These are phyloP conservation scores for Pyricularia sp. DNA, from an alignment of 2,329 filamentous ascomycete genomes.

Conservation along the genomic window DNA sequence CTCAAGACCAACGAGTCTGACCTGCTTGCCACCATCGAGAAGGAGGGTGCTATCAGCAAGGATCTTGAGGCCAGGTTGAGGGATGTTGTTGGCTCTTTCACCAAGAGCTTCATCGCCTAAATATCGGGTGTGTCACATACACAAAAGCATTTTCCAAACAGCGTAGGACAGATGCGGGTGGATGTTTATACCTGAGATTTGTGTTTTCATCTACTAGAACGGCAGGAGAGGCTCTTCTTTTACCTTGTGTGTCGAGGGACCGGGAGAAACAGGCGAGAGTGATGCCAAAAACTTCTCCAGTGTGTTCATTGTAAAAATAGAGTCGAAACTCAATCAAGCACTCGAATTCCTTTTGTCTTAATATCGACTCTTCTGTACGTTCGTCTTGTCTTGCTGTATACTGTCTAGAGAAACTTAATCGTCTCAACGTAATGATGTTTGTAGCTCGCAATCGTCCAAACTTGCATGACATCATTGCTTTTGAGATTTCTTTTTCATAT, in stretches of 20 bases:
- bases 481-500: no score
- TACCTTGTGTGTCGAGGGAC: slow-evolving; percentile 35
- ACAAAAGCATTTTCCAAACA: slow-evolving; percentile 16
- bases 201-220: slow-evolving; percentile 6
- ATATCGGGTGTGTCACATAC: slow-evolving; percentile 20
- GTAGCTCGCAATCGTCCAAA: no score
- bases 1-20: slow-evolving; percentile 85
- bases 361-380: slow-evolving; percentile 5
- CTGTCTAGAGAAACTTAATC: no score
- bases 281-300: slow-evolving; percentile 30
- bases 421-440: no score
- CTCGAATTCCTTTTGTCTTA: slow-evolving; percentile 50
- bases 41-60: slow-evolving; percentile 94
- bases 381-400: background rate
- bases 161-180: slow-evolving; percentile 18
- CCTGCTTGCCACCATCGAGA: slow-evolving; percentile 77
- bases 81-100: slow-evolving; percentile 71
- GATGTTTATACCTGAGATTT: slow-evolving; percentile 19
- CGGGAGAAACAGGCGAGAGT: slow-evolving; percentile 34
- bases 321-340: slow-evolving; percentile 52
- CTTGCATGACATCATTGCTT: no score
- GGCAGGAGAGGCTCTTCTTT: slow-evolving; percentile 2
- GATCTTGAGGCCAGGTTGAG: slow-evolving; percentile 77
- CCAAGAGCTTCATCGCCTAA: slow-evolving; percentile 79
- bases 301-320: slow-evolving; percentile 54